Percentiles rank a stretch among this genome's conserved stretches.
phyloP scores from a whole-genome alignment of 345 rosid species.

The Lepidium didymum region DNA sequence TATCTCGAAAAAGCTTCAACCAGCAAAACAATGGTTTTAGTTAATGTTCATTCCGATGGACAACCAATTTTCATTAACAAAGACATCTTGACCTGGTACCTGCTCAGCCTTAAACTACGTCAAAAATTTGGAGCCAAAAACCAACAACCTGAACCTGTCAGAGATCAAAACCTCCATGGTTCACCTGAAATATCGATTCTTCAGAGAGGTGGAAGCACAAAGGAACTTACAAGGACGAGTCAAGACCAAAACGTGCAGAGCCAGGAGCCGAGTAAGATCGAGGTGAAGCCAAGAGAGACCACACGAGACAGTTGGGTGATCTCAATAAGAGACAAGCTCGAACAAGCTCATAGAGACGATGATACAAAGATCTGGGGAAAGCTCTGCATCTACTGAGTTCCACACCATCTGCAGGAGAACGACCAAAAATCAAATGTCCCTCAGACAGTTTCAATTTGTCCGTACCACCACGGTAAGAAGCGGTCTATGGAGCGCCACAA shows the following conservation, averaged over 20 bases:
- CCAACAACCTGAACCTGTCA: neutral
- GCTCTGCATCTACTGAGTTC: slow-evolving; percentile 17
- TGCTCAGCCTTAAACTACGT: neutral
- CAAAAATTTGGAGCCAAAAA: neutral
- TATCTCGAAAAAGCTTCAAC: neutral
- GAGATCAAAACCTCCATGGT: neutral
- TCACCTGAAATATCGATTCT: neutral
- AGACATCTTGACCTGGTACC: neutral
- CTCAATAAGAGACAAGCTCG: slow-evolving; percentile 53
- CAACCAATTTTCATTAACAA: slow-evolving; percentile 10
- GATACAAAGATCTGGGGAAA: slow-evolving; percentile 47
- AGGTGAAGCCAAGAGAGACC: slow-evolving; percentile 15
- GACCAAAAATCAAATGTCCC: slow-evolving; percentile 66
- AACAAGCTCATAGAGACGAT: slow-evolving; percentile 45
- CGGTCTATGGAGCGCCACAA: slow-evolving; percentile 67
- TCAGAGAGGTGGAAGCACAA: neutral
- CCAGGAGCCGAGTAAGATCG: neutral
- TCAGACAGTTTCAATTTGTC: slow-evolving; percentile 67
- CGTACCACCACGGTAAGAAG: slow-evolving; percentile 60
- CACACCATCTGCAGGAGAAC: slow-evolving; percentile 27
- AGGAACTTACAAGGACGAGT: neutral
- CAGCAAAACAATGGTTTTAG: slow-evolving; percentile 1
- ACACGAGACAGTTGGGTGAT: slow-evolving; percentile 40
- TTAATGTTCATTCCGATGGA: slow-evolving; percentile 1
- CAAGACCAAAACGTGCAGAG: neutral